phyloP scores from a whole-genome alignment of 1,284 basidiomycete genomes.

The Ceratobasidium sp. region DNA sequence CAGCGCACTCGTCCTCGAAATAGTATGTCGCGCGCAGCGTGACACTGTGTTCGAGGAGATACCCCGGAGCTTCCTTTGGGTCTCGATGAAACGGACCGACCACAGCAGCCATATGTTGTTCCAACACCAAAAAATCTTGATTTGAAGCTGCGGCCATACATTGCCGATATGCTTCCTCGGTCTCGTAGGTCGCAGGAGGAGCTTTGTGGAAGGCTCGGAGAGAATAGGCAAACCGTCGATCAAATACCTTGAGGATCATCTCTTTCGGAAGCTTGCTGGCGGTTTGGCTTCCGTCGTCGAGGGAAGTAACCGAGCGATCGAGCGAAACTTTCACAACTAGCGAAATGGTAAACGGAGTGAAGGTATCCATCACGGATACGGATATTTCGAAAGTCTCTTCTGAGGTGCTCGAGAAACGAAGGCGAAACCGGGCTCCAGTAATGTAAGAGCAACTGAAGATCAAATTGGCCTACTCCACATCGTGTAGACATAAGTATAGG shows the following conservation, averaged over 20 bases:
- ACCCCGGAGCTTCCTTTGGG: background rate
- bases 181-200: background rate
- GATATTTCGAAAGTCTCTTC: background rate
- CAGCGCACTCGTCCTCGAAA: slow-evolving; percentile 7
- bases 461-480: too few species aligned
- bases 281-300: too few species aligned
- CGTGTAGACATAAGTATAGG: too few species aligned
- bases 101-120: too few species aligned
- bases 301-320: background rate
- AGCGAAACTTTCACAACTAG: background rate
- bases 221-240: background rate
- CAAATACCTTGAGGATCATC: slow-evolving; percentile 2
- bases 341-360: background rate
- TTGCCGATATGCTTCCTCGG: background rate
- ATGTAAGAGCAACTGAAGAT: background rate
- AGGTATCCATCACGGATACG: background rate
- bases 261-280: background rate
- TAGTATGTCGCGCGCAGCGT: background rate
- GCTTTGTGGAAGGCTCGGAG: background rate
- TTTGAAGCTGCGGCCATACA: background rate
- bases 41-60: background rate
- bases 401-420: background rate
- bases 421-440: background rate
- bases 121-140: background rate
- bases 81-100: background rate